Base-by-base conservation (phyloP, 2,329 filamentous ascomycete genomes). In the Ambrosiella xylebori region DNA sequence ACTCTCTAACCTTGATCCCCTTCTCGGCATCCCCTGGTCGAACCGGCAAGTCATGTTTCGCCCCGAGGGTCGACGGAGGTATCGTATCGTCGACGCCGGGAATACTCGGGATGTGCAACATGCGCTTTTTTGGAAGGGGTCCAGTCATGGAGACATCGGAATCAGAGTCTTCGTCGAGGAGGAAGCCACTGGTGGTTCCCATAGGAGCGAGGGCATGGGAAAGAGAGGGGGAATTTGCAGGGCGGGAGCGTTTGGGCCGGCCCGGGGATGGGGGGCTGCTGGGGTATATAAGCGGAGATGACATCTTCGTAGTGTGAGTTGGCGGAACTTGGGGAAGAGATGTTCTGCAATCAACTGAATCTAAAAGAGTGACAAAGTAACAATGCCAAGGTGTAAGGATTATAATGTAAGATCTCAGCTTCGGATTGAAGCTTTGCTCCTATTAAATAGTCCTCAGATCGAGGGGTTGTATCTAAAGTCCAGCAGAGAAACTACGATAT, bases 271-370 rank as follows among this genome's bases (percentile, higher is more conserved):
- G 50, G 19, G 58, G 59, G 49, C 60, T 62, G 51, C 58, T 60
- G n/a, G 61, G 60, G 51, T 59, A 62, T 13, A 59, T 35, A 35
- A 62, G 58, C 7, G 61, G 61, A 7, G 62, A 63, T 3, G 61
- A 62, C 44, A 47, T 47, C 19, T 41, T 11, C 8, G n/a, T 47
- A 47, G 44, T 13, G 44, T 7, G 11, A 1, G 11, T n/a, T 3
- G 11, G 40, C 3, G 40, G 11, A 41, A n/a, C 11, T 41, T 12
- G 40, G 11, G 2, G 11, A 41, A 41, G 40, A n/a, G 40, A 41
- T 11, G n/a, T 8, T 12, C n/a, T n/a, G 11, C 40, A 41, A 41
- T 41, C 11, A n/a, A n/a, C 8, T 41, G 40, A n/a, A 12, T 2
- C 11, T 41, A 41, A 41, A n/a, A 41, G n/a, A 41, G 6, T 41